Evolutionary conservation across 331 rosid species (phyloP), one percentile per base, ranked within the genome.

Genomic region (Prunus yedoensis): DNA sequence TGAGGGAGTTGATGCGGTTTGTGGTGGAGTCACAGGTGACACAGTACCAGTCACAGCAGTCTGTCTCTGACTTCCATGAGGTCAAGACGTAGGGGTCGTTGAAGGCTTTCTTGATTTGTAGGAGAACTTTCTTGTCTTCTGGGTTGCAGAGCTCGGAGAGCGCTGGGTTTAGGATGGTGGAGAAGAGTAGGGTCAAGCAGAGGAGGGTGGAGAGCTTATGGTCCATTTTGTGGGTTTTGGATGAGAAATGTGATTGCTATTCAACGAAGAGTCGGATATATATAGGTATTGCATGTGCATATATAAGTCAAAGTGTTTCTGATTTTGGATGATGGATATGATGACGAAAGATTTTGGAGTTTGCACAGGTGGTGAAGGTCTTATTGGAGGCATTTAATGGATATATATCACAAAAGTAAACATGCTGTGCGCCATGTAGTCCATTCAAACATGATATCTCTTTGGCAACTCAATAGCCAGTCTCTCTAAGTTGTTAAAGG

Each of bases 21-120:
- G 93, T 74, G 18, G 68, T 83, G 59, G 61, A 20, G 45, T 92
- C 78, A 66, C 97, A 89, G 0, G 21, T 8, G 81, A 89, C 81
- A 28, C 58, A 18, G 75, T 87, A 77, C 97, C 96, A 91, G 0
- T 73, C 10, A 32, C 97, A 88, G 59, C 97, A 89, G 56, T 89
- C 95, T 0, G 50, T 71, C 70, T 83, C 28, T 21, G 91, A 73
- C 0, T 86, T 41, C 97, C 93, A 89, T 0, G 97, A 91, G 71
- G 88, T 11, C 4, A 91, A 85, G 12, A 82, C 38, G 80, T 85
- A 82, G 18, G 95, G 97, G 66, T 91, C 68, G 75, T 85, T 80
- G 66, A 91, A 78, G 77, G 87, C 88, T 49, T 79, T 65, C 68
- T 88, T 86, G 75, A 91, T 80, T 69, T 80, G 75, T 23, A 91